phyloP scores from a whole-genome alignment of 345 rosid species.

The Populus deltoides region DNA sequence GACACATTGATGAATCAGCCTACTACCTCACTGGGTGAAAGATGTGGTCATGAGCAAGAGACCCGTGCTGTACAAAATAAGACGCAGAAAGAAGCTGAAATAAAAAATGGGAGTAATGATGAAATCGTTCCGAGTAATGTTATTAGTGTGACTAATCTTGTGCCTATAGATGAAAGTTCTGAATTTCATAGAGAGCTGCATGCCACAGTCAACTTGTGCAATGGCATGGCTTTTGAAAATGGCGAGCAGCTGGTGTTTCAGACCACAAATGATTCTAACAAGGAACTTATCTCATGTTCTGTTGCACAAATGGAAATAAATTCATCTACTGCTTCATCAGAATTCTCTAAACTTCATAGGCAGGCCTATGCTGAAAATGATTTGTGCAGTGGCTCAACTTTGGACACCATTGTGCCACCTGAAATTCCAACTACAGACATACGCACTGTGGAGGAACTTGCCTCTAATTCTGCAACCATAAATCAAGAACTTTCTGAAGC shows the following conservation, averaged over 20 bases:
- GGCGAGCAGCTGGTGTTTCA: constrained; percentile 12
- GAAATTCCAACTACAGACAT: constrained; percentile 5
- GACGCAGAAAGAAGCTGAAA: constrained; percentile 17
- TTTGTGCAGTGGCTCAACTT: constrained; percentile 11
- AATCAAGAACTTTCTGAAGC: constrained; percentile 28
- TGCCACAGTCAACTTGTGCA: constrained; percentile 23
- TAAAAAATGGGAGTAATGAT: not conserved
- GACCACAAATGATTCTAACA: constrained; percentile 3
- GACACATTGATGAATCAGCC: constrained; percentile 9
- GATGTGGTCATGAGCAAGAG: not conserved
- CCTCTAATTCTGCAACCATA: constrained; percentile 2
- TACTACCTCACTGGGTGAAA: not conserved
- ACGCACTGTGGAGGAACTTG: constrained; percentile 13
- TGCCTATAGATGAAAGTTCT: constrained; percentile 20
- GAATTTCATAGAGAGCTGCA: constrained; percentile 19
- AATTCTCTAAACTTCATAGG: constrained; percentile 14
- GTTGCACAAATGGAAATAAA: constrained; percentile 22
- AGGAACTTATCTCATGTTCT: constrained; percentile 31
- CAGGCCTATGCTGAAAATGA: constrained; percentile 24
- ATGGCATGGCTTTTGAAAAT: constrained; percentile 20
- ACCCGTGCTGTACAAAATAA: constrained; percentile 3
- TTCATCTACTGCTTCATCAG: constrained; percentile 16
- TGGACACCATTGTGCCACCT: not conserved
- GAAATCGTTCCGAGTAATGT: not conserved
- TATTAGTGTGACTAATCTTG: not conserved